These are phyloP conservation scores for Aspergillus luchuensis DNA, from an alignment of 2,329 filamentous ascomycete species.

Conservation along the genomic window DNA sequence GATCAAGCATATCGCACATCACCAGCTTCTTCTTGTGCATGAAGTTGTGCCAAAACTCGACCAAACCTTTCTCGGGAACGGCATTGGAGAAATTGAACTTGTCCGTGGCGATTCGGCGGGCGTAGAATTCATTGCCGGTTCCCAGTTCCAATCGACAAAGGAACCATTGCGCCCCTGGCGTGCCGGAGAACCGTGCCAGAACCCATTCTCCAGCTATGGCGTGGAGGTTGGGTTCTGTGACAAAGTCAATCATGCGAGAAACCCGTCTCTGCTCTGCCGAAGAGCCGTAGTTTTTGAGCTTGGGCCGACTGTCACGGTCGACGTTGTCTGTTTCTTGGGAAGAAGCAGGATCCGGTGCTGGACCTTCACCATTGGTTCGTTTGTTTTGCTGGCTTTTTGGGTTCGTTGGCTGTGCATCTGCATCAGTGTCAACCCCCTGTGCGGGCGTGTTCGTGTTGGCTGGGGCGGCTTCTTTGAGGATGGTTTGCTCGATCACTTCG, in stretches of 20 bases:
- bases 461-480: neutral
- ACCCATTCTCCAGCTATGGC: conserved; percentile 24
- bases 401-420: no score
- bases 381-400: neutral
- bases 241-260: conserved; percentile 21
- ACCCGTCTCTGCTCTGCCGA: conserved; percentile 8
- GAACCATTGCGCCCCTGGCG: conserved; percentile 19
- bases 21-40: conserved; percentile 16
- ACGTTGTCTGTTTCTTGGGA: neutral
- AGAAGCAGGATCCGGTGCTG: neutral
- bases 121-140: conserved; percentile 16
- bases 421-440: neutral
- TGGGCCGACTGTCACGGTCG: neutral
- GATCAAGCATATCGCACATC: conserved; percentile 15
- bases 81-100: conserved; percentile 19
- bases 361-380: neutral
- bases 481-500: conserved; percentile 9
- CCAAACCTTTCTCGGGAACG: conserved; percentile 18
- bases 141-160: conserved; percentile 18
- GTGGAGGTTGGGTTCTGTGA: conserved; percentile 17
- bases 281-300: neutral
- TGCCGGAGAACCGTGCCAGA: conserved; percentile 18
- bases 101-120: conserved; percentile 19
- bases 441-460: no score
- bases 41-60: conserved; percentile 20